Conservation (phyloP, 2,329 filamentous ascomycete species). For the Bipolaris gigantea region DNA sequence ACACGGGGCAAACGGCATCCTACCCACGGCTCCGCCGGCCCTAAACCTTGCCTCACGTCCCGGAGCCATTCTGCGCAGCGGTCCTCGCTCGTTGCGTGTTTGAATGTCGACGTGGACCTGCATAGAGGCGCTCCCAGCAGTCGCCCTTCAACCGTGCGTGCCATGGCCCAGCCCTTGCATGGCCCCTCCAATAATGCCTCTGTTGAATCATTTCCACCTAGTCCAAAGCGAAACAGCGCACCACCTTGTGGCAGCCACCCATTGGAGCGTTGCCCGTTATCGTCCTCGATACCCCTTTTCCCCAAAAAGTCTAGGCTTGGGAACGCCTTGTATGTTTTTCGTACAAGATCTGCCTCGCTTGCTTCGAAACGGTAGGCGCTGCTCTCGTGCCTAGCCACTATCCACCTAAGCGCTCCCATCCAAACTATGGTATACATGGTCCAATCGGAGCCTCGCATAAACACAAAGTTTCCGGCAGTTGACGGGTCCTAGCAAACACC, state of each 20-base stretch:
- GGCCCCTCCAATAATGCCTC: not conserved
- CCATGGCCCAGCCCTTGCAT: not conserved
- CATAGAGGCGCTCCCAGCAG: conserved; percentile 1
- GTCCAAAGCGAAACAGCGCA: not conserved
- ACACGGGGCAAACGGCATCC: not conserved
- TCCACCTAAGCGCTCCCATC: not conserved
- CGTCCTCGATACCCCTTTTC: not conserved
- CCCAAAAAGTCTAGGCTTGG: not conserved
- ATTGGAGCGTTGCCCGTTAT: not conserved
- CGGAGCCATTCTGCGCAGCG: not conserved
- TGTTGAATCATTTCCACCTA: not conserved
- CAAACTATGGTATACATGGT: not conserved
- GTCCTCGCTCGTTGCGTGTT: not conserved
- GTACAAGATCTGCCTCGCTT: too few relatives aligned
- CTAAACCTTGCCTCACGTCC: conserved; percentile 1
- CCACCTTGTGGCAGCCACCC: not conserved
- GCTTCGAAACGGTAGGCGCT: not conserved
- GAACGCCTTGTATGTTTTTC: too few relatives aligned
- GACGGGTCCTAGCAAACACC: not conserved
- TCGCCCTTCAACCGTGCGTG: not conserved
- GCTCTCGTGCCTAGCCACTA: not conserved
- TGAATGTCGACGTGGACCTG: conserved; percentile 3
- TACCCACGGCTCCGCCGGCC: not conserved
- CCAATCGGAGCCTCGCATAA: not conserved
- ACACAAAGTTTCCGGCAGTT: not conserved